Evolutionary conservation across 306 rosid genomes (phyloP).

Genomic region (Gynostemma pentaphyllum): DNA sequence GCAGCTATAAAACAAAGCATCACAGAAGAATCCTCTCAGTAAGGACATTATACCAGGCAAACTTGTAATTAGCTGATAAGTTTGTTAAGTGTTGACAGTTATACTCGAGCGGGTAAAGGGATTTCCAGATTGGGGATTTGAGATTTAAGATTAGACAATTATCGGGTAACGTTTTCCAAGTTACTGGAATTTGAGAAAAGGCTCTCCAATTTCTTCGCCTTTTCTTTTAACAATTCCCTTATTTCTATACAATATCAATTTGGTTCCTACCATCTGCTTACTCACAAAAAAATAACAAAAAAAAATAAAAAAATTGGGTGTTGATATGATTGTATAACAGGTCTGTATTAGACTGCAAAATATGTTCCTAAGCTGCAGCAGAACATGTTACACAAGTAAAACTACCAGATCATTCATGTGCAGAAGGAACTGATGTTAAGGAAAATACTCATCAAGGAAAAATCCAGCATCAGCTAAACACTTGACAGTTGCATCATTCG

Average conservation of each 20-base stretch:
- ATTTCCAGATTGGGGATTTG: too few species aligned
- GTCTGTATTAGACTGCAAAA: background rate
- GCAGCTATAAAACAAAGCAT: background rate
- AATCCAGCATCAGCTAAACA: constrained; percentile 97
- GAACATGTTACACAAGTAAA: background rate
- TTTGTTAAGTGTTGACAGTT: too few species aligned
- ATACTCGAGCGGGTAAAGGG: too few species aligned
- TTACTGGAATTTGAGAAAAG: too few species aligned
- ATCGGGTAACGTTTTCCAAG: too few species aligned
- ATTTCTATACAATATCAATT: too few species aligned
- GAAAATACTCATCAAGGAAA: constrained; percentile 86
- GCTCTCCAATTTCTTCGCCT: background rate
- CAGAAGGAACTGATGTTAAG: constrained; percentile 9
- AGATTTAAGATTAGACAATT: too few species aligned
- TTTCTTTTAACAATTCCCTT: too few species aligned
- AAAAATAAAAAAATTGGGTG: background rate
- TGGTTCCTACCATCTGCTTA: too few species aligned
- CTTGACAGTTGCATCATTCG: constrained; percentile 49
- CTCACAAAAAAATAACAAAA: background rate
- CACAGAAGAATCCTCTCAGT: constrained; percentile 2
- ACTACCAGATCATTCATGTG: background rate
- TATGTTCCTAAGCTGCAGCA: background rate
- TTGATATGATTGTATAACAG: background rate
- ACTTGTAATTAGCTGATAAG: too few species aligned
- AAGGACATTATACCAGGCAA: background rate